Evolutionary conservation across 2,329 filamentous ascomycete genomes (phyloP).

Genomic region (Ophiostoma montium): DNA sequence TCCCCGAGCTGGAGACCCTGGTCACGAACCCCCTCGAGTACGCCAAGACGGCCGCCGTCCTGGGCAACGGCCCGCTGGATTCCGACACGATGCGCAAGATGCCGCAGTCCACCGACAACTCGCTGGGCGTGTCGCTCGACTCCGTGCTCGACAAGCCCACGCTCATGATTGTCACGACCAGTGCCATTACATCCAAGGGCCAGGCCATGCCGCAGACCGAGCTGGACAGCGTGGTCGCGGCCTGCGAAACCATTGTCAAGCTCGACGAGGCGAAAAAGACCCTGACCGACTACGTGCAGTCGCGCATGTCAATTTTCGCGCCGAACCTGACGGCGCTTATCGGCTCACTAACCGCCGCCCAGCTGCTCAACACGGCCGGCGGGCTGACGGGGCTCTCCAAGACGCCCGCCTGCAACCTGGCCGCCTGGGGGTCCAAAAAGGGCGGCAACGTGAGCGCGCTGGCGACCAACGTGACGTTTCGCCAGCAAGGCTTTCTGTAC

Average conservation of each 20-base stretch:
- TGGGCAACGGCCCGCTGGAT: conserved; percentile 84
- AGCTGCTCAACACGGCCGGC: conserved; percentile 89
- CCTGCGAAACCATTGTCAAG: conserved; percentile 77
- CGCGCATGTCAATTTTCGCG: conserved; percentile 90
- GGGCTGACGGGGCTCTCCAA: conserved; percentile 81
- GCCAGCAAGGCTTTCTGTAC: conserved; percentile 88
- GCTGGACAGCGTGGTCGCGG: conserved; percentile 56
- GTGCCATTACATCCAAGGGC: conserved; percentile 81
- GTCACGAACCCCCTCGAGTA: conserved; percentile 90
- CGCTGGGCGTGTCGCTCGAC: conserved; percentile 60
- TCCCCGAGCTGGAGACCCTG: conserved; percentile 81
- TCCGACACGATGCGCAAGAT: conserved; percentile 65
- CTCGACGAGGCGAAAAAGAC: conserved; percentile 77
- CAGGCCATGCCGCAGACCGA: conserved; percentile 62
- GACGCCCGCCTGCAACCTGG: conserved; percentile 83
- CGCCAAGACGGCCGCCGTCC: conserved; percentile 83
- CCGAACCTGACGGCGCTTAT: conserved; percentile 86
- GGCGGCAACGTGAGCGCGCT: conserved; percentile 60
- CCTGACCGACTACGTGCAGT: conserved; percentile 88
- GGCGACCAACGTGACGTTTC: conserved; percentile 80
- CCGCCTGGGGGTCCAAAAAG: conserved; percentile 82
- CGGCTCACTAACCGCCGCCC: conserved; percentile 82
- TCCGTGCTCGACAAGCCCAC: conserved; percentile 77
- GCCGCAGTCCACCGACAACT: conserved; percentile 63
- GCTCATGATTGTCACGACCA: conserved; percentile 89